Evolutionary conservation across 1,139 yeast species (phyloP), one percentile per base, ranked within the genome.

Genomic region (Saccharomyces hybrid): DNA sequence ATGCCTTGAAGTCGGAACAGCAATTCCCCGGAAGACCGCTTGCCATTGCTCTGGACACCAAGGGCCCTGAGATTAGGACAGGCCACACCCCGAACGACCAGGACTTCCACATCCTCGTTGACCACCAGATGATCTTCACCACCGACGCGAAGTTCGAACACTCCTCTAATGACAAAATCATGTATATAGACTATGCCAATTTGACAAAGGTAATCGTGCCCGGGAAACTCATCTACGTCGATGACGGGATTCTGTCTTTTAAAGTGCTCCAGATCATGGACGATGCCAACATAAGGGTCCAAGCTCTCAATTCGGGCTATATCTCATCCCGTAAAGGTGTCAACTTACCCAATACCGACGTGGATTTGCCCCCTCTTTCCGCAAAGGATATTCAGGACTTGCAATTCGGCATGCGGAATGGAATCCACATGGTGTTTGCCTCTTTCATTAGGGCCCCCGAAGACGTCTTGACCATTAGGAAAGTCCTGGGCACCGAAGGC

Each of bases 1-100:
- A 93, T 72, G 89, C 97, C 66, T 86, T 95, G 77, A 84, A 88
- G 75, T 90, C 98, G 58, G 97, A 88, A 76, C 84, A 84, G 74
- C 75, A 86, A 57, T 90, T 86, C 75, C 83, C 88, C 62, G 98
- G 98, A 67, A 88, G 98, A 78, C 99, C 98, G 54, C 81, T 93
- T 69, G 98, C 96, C 61, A 90, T 93, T 76, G 99, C 99, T 62
- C 83, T 93, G 69, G 99, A 93, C 75, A 95, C 99, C 73, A 95
- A 93, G 82, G 99, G 99, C 65, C 99, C 99, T 62, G 99, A 95
- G 79, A 93, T 93, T 77, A 88, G 99, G 82, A 91, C 99, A 54
- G 99, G 99, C 75, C 84, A 89, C 73, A 93, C 99, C 64, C 72
- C 76, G 57, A 87, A 80, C 65, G 87, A 81, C 58, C 75, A 77